Base-by-base conservation (phyloP, 306 rosid genomes). In the Boehmeria nivea region DNA sequence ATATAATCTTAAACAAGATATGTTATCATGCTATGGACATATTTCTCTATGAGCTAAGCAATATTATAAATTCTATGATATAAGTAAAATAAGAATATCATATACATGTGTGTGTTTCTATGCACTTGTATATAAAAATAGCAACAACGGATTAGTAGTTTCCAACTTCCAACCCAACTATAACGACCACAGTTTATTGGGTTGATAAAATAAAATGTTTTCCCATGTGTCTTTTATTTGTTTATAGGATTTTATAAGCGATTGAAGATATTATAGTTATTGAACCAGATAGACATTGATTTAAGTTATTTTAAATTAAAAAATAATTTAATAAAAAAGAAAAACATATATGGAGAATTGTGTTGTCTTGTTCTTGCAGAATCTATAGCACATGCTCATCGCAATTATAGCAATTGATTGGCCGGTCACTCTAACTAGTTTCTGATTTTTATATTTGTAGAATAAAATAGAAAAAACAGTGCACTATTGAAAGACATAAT, bases 81-180 rank as follows among this genome's bases (percentile, higher is more conserved):
- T 4, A 14, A 43, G 17, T 43, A 43, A 43, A 43, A 43, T 17
- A 43, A 14, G 25, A n/a, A n/a, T n/a, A 19, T 19, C 51, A 20
- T 5, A 21, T 46, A 46, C 51, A 46, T 44, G 51, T 46, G n/a
- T n/a, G n/a, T n/a, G n/a, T n/a, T n/a, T 33, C 11, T 33, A 33
- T 33, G 11, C 38, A 33, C 38, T 33, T 18, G 37, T 22, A 24
- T 21, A 15, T 21, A 18, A 49, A 9, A 49, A 23, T 49, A 25
- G 0, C 24, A 49, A 3, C 1, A 49, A 24, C 21, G 54, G n/a
- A 17, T 23, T 12, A 28, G 57, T 52, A 27, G 57, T 52, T 52
- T 27, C 24, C 57, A 52, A 52, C 57, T 52, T 52, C 57, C 57
- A 52, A 27, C 40, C 57, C 57, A 52, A 52, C 57, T 22, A 49